These are phyloP conservation scores for Pythium utonaiense DNA, from an alignment of 352 stramenopile species.

Conservation along the genomic window DNA sequence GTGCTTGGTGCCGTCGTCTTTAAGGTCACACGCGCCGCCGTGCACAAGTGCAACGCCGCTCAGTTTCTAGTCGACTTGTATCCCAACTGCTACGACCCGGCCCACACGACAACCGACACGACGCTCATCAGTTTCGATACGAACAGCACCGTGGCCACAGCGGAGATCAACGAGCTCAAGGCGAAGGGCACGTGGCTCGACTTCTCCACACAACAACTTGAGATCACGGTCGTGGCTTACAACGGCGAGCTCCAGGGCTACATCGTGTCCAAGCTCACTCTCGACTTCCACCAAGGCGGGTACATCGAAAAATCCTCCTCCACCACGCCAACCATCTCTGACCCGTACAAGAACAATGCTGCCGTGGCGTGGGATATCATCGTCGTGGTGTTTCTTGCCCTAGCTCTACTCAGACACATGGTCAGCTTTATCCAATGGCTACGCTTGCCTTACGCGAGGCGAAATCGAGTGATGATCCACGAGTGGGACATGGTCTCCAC, in stretches of 20 bases:
- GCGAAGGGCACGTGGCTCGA: slow-evolving; percentile 25
- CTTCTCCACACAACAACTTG: slow-evolving; percentile 26
- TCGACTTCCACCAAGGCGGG: slow-evolving; percentile 28
- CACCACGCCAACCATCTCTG: slow-evolving; percentile 21
- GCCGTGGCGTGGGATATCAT: slow-evolving; percentile 25
- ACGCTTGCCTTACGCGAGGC: neutral
- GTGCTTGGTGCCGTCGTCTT: slow-evolving; percentile 31
- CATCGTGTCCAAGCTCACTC: slow-evolving; percentile 26
- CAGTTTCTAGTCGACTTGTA: slow-evolving; percentile 28
- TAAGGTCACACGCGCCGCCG: slow-evolving; percentile 8
- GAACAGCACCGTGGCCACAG: slow-evolving; percentile 14
- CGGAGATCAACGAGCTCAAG: slow-evolving; percentile 19
- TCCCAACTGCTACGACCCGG: slow-evolving; percentile 29
- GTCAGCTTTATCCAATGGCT: neutral
- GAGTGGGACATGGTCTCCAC: neutral
- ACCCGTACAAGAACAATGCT: slow-evolving; percentile 24
- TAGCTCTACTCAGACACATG: slow-evolving; percentile 1
- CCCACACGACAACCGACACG: slow-evolving; percentile 3
- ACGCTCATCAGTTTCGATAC: slow-evolving; percentile 31
- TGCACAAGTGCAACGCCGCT: slow-evolving; percentile 13
- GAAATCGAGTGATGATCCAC: neutral
- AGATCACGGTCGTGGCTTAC: slow-evolving; percentile 35
- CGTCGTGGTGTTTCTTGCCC: slow-evolving; percentile 22
- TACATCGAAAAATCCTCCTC: slow-evolving; percentile 20
- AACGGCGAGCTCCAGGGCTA: slow-evolving; percentile 34